These are phyloP conservation scores for Ogataea glucozyma DNA, from an alignment of 805 yeast genomes.

Conservation along the genomic window DNA sequence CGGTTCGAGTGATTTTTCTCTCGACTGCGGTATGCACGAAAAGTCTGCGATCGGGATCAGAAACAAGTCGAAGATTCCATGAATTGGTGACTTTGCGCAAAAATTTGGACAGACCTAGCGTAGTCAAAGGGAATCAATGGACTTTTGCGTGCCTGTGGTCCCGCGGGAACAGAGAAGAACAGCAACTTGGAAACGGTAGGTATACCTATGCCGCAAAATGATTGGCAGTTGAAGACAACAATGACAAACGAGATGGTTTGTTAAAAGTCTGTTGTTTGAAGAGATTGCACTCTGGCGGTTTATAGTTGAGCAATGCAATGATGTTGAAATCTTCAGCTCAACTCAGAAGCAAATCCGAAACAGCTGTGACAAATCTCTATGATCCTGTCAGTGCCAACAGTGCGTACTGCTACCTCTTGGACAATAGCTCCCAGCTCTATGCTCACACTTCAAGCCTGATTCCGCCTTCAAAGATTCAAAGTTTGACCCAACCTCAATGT, in stretches of 20 bases:
- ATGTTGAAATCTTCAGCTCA: background rate
- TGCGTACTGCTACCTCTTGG: slow-evolving; percentile 2
- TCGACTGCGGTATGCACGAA: too few species aligned
- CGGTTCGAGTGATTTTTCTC: background rate
- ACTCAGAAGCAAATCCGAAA: background rate
- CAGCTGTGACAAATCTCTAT: background rate
- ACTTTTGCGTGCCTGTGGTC: too few species aligned
- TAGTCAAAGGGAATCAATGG: too few species aligned
- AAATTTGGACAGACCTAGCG: background rate
- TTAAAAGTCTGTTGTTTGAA: background rate
- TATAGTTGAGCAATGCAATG: background rate
- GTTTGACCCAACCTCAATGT: background rate
- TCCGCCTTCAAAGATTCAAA: background rate
- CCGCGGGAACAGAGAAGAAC: background rate
- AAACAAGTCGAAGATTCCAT: background rate
- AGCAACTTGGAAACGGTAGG: background rate
- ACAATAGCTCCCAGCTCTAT: background rate
- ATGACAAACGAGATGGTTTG: too few species aligned
- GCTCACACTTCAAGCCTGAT: slow-evolving; percentile 3
- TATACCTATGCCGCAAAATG: too few species aligned
- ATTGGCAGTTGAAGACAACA: too few species aligned
- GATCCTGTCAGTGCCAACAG: slow-evolving; percentile 3
- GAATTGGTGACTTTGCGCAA: background rate
- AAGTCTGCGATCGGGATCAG: too few species aligned
- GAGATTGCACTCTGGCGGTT: background rate